Evolutionary conservation across 495 filamentous ascomycete genomes (phyloP).

Genomic region (Xylona heveae): DNA sequence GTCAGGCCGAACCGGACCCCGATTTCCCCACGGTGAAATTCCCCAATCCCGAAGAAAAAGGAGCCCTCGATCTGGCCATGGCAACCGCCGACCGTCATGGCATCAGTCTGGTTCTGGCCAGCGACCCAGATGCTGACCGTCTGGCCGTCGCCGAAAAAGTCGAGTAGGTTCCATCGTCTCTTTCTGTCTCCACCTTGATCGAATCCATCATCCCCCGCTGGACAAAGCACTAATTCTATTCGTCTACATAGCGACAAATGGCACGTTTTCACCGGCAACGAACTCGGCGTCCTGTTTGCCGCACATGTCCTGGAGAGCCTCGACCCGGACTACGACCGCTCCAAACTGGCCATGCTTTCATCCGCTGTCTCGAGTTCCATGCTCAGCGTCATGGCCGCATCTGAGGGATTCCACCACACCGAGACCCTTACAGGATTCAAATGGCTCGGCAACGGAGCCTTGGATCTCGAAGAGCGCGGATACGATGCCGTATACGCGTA

Average conservation of each 20-base stretch:
- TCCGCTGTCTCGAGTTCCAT: constrained; percentile 47
- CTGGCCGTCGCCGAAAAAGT: constrained; percentile 45
- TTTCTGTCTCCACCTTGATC: not conserved
- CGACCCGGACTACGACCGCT: constrained; percentile 8
- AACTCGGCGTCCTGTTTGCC: constrained; percentile 41
- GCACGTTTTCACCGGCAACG: constrained; percentile 47
- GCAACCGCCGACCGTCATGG: constrained; percentile 26
- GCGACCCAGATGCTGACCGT: constrained; percentile 55
- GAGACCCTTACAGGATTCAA: constrained; percentile 61
- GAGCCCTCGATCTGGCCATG: constrained; percentile 43
- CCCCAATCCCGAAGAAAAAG: constrained; percentile 53
- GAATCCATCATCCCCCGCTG: constrained; percentile 5
- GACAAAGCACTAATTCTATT: too few species aligned
- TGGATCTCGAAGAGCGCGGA: constrained; percentile 12
- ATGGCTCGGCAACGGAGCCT: constrained; percentile 33
- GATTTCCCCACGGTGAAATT: constrained; percentile 50
- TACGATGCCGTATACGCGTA: constrained; percentile 37
- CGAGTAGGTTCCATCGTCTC: constrained; percentile 12
- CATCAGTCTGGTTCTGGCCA: constrained; percentile 35
- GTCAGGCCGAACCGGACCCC: constrained; percentile 35
- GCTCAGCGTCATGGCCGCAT: constrained; percentile 34
- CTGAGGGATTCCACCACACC: constrained; percentile 31
- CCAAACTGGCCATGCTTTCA: constrained; percentile 30
- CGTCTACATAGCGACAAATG: constrained; percentile 19
- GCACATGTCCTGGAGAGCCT: constrained; percentile 31